Conservation (phyloP, 2,329 filamentous ascomycete genomes). For the Ophiobolus disseminans region DNA sequence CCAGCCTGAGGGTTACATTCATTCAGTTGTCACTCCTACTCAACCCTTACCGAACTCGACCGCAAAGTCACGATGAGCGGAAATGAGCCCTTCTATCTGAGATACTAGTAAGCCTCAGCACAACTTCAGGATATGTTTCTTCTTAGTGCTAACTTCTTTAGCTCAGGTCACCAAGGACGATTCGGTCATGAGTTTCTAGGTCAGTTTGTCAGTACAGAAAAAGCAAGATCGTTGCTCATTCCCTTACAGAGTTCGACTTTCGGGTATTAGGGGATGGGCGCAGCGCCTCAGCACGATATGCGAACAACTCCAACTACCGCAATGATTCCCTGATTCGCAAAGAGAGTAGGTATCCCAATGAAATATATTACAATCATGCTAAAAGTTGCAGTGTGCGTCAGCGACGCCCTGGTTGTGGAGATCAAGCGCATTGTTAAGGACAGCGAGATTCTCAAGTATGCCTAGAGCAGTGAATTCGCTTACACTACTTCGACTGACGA, state of each 20-base stretch:
- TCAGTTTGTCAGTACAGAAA: constrained; percentile 52
- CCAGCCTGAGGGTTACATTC: neutral
- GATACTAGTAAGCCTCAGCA: constrained; percentile 83
- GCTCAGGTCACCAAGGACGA: constrained; percentile 94
- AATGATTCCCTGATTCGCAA: constrained; percentile 98
- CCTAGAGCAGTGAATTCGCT: neutral
- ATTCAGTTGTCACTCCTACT: neutral
- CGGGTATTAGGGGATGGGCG: constrained; percentile 89
- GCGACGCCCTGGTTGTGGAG: constrained; percentile 85
- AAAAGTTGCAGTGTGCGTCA: constrained; percentile 81
- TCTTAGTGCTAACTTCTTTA: constrained; percentile 52
- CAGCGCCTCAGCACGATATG: constrained; percentile 93
- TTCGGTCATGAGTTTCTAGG: constrained; percentile 98
- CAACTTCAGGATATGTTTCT: neutral
- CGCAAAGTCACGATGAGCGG: constrained; percentile 64
- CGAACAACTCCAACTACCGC: constrained; percentile 99
- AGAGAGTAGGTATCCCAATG: constrained; percentile 76
- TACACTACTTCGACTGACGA: neutral
- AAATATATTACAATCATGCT: constrained; percentile 1
- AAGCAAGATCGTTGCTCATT: constrained; percentile 12
- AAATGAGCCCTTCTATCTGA: constrained; percentile 89
- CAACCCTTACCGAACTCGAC: neutral
- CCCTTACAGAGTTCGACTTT: constrained; percentile 87
- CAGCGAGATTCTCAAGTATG: constrained; percentile 95
- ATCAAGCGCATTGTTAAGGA: constrained; percentile 97